Conservation (phyloP, 805 yeast genomes). For the Clavispora vitiphila region DNA sequence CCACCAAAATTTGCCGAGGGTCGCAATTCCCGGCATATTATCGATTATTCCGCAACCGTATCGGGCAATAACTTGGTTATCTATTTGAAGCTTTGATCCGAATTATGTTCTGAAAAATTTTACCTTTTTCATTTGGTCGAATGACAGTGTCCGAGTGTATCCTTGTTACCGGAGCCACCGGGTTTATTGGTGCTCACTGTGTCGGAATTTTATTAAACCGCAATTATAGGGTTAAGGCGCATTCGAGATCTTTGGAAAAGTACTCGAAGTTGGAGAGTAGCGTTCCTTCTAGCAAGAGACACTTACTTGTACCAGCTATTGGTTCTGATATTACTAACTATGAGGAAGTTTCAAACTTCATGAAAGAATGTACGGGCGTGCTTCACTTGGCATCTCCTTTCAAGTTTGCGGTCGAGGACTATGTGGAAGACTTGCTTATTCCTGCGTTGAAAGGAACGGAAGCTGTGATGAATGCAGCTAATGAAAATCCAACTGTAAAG, state of each 20-base stretch:
- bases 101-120: background rate
- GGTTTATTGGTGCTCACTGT: constrained; percentile 7
- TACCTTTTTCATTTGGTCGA: background rate
- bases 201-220: constrained; percentile 3
- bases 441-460: constrained; percentile 55
- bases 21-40: constrained; percentile 2
- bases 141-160: constrained; percentile 3
- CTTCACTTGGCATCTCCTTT: constrained; percentile 60
- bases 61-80: background rate
- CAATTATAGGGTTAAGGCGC: constrained; percentile 5
- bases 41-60: background rate
- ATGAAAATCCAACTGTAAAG: constrained; percentile 6
- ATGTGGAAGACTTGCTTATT: constrained; percentile 45
- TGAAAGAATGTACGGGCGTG: constrained; percentile 3
- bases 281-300: background rate
- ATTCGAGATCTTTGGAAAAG: constrained; percentile 2
- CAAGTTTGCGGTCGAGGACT: constrained; percentile 37
- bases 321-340: constrained; percentile 3
- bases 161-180: constrained; percentile 7
- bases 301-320: constrained; percentile 2
- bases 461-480: constrained; percentile 41
- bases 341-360: background rate
- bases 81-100: background rate
- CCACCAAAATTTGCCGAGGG: background rate
- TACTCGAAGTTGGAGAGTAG: background rate